These are phyloP conservation scores for Pezicula radicicola DNA, from an alignment of 2,329 filamentous ascomycete genomes.

Conservation along the genomic window DNA sequence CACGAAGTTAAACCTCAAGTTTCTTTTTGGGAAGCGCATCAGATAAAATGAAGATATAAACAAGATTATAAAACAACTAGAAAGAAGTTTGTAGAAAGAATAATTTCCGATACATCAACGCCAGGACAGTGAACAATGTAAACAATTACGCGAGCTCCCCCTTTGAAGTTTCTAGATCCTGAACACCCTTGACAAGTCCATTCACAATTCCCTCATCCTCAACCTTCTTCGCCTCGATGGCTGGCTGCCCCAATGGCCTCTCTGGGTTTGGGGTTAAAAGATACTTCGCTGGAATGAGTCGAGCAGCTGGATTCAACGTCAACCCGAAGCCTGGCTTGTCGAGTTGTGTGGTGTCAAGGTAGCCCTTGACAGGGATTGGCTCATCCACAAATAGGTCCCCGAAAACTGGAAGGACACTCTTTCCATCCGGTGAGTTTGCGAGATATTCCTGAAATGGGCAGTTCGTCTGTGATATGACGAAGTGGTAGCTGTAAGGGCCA, in stretches of 20 bases:
- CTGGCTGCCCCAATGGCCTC: slow-evolving; percentile 34
- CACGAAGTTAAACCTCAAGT: too few species aligned
- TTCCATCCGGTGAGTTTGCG: slow-evolving; percentile 87
- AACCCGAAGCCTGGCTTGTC: slow-evolving; percentile 91
- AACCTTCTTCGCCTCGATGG: not conserved
- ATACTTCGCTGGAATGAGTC: slow-evolving; percentile 72
- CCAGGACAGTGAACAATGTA: not conserved
- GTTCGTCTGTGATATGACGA: slow-evolving; percentile 89
- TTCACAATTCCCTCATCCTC: slow-evolving; percentile 34
- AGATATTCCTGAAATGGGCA: slow-evolving; percentile 95
- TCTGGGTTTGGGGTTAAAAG: slow-evolving; percentile 67
- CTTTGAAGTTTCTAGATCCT: slow-evolving; percentile 15
- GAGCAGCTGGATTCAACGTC: slow-evolving; percentile 74
- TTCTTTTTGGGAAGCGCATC: too few species aligned
- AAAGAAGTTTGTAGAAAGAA: not conserved
- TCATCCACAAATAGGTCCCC: slow-evolving; percentile 89
- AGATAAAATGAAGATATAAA: too few species aligned
- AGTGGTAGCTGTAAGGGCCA: slow-evolving; percentile 94
- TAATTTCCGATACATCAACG: not conserved
- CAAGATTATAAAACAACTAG: too few species aligned
- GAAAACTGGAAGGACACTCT: slow-evolving; percentile 87
- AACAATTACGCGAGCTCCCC: not conserved
- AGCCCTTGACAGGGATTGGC: slow-evolving; percentile 82
- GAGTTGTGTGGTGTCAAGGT: slow-evolving; percentile 72
- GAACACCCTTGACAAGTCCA: slow-evolving; percentile 19